Base-by-base conservation (phyloP, 2,329 filamentous ascomycete genomes). In the Acephala macrosclerotiorum region DNA sequence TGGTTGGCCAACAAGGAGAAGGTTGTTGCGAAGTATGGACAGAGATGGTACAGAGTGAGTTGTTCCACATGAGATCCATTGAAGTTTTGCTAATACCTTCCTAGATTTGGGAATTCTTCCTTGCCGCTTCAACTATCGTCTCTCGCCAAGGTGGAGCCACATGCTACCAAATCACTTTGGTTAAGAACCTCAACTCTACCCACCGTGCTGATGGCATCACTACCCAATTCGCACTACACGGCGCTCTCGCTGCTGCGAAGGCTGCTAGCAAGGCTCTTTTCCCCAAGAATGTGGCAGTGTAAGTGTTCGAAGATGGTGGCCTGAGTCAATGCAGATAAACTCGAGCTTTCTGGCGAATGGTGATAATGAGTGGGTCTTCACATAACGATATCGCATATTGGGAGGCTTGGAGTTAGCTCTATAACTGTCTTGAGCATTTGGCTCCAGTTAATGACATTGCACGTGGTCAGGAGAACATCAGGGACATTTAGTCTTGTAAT, bases 1-100 rank as follows among this genome's bases (percentile, higher is more conserved):
- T 98, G 96, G 96, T 87, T 97, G 79, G 93, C 85, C 81, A 98
- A 98, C 86, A 85, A 87, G 73, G 93, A 97, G 66, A 96, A 97
- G 84, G 92, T 97, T 68, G 88, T 91, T 80, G 93, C 92, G 77
- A 98, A 97, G 86, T 98, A 98, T 78, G 96, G 96, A 76, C 89
- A 91, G 77, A 87, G 92, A 77, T 99, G 96, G 96, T 99, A 92
- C 88, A 90, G 95, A 79, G 92, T 94, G 86, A 83, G 91, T 85
- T 65, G 29, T 57, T 20, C 8, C 2, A 53, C 16, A 5, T 55
- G 22, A 8, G 16, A n/a, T 26, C 36, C 33, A 20, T n/a, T 8
- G 40, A 16, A 1, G 16, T 33, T 49, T 68, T 68, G 69, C 71
- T 72, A 64, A 72, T 36, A 47, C 16, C n/a, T 22, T 26, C 25